phyloP scores from a whole-genome alignment of 805 yeast species.

The Ogataea methylovora region DNA sequence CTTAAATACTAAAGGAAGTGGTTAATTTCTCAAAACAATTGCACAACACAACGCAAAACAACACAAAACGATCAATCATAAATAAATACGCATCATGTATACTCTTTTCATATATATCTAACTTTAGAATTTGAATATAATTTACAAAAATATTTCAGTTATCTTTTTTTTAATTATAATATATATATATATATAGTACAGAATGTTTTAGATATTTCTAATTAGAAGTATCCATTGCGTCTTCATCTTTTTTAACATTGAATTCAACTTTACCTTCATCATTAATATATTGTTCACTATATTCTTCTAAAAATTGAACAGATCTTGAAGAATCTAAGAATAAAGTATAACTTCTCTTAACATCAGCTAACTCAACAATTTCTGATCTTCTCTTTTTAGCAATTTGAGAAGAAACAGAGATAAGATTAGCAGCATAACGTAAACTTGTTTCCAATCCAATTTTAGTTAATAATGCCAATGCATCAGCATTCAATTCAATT shows the following conservation, averaged over 20 bases:
- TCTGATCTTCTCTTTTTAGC: slow-evolving; percentile 73
- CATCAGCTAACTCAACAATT: slow-evolving; percentile 68
- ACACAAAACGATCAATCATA: too few species aligned
- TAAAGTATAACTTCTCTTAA: slow-evolving; percentile 79
- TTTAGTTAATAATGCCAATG: slow-evolving; percentile 79
- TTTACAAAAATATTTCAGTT: neutral
- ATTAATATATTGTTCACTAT: slow-evolving; percentile 54
- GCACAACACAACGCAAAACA: too few species aligned
- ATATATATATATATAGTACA: neutral
- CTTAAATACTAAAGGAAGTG: slow-evolving; percentile 82
- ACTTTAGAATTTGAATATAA: neutral
- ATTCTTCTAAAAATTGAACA: slow-evolving; percentile 72
- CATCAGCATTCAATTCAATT: slow-evolving; percentile 74
- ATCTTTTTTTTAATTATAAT: too few species aligned
- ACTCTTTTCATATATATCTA: neutral
- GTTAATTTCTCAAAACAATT: too few species aligned
- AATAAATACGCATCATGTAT: neutral
- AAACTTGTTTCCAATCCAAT: slow-evolving; percentile 86
- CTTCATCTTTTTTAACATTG: slow-evolving; percentile 24
- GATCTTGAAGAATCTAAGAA: slow-evolving; percentile 88
- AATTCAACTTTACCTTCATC: slow-evolving; percentile 69
- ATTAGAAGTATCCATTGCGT: slow-evolving; percentile 30
- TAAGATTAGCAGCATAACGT: slow-evolving; percentile 87
- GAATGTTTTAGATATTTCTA: slow-evolving; percentile 1
- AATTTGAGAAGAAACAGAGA: slow-evolving; percentile 83